phyloP scores from a whole-genome alignment of 179 eudicot species.

The Beta corolliflora region DNA sequence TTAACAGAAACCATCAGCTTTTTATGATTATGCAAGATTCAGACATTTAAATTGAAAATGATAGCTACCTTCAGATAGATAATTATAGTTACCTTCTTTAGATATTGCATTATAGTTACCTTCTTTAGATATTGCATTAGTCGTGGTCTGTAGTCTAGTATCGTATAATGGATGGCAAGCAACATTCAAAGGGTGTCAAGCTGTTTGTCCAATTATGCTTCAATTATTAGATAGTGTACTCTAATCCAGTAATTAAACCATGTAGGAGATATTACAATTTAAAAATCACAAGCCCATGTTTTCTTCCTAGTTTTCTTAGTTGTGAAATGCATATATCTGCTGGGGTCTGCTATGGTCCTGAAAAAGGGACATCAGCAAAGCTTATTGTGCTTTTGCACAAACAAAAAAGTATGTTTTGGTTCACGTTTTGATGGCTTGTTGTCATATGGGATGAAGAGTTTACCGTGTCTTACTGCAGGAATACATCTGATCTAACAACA shows the following conservation, averaged over 20 bases:
- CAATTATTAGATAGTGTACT: neutral
- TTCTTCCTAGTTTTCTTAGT: constrained; percentile 1
- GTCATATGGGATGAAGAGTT: neutral
- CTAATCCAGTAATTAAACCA: neutral
- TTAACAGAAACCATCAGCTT: neutral
- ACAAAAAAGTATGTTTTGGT: neutral
- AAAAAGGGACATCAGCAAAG: neutral
- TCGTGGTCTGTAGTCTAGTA: neutral
- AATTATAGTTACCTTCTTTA: neutral
- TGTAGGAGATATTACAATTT: neutral
- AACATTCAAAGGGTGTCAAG: neutral
- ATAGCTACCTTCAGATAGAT: no score
- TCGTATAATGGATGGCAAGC: neutral
- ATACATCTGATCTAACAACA: constrained; percentile 78
- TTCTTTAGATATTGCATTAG: no score
- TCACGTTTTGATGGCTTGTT: neutral
- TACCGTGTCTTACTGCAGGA: constrained; percentile 49
- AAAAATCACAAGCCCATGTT: neutral
- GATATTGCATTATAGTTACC: neutral
- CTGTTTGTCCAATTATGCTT: neutral
- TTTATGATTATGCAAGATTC: neutral
- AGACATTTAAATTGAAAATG: neutral
- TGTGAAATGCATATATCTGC: neutral
- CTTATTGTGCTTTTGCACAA: neutral
- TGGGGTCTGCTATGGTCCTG: neutral